Evolutionary conservation across 1,284 basidiomycete species (phyloP), one percentile per base, ranked within the genome.

Genomic region (Malassezia sp.): DNA sequence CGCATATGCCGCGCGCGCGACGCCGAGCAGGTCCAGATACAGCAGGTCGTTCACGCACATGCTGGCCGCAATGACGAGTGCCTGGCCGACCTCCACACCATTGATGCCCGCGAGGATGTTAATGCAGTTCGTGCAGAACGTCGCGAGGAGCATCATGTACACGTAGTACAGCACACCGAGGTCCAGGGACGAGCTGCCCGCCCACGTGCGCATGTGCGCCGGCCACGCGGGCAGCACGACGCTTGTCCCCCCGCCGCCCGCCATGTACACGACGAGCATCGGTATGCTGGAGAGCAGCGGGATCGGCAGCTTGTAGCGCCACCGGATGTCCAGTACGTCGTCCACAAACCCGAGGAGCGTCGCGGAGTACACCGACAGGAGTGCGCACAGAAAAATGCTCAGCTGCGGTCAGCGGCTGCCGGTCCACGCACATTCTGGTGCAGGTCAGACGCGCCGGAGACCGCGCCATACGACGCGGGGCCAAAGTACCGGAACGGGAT

Each of bases 41-140:
- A 99, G 74, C 11, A 91, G 70, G 65, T 96, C 90, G 67, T 99
- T 99, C 36, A 90, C 53, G 51, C 85, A 82, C 53, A 99, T 83
- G 0, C 86, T 91, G 12, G 87, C 54, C 2, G 85, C 84, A 55
- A 99, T 97, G 52, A 97, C 79, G 26, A 96, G 74, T 0, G 90
- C 86, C 73, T 99, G 93, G 42, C 82, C 80, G 3, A 70, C 72
- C 75, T 99, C 93, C 1, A 93, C 83, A 10, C 91, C 93, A 67
- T 97, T 97, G 61, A 96, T 85, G 5, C 93, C 93, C 3, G 91
- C 93, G 7, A 99, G 80, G 60, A 99, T 97, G 72, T 99, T 99
- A 77, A 97, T 95, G 71, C 84, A 85, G 73, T 99, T 97, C 11
- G 90, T 96, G 49, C 87, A 82, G 71, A 97, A 99, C 0, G 88